These are phyloP conservation scores for Eucalyptus cloeziana DNA, from an alignment of 345 rosid genomes.

Conservation along the genomic window DNA sequence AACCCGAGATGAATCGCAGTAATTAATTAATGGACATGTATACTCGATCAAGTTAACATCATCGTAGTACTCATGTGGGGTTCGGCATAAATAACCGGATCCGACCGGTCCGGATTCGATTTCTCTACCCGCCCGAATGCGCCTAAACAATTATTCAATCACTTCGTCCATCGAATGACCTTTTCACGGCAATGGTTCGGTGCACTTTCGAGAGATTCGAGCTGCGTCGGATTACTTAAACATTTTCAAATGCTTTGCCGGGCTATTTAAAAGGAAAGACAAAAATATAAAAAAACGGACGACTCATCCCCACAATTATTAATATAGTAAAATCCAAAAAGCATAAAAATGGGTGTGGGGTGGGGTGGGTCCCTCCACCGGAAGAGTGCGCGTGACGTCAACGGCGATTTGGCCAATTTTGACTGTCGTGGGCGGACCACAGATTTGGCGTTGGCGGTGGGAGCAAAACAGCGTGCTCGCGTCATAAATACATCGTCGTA, in stretches of 20 bases:
- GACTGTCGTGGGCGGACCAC: neutral
- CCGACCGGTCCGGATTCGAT: neutral
- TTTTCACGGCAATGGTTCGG: neutral
- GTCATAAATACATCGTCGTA: neutral
- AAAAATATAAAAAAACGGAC: no score
- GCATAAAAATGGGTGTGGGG: neutral
- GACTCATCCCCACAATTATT: neutral
- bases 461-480: neutral
- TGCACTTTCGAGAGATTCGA: neutral
- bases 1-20: neutral
- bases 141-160: neutral
- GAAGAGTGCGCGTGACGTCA: neutral
- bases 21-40: neutral
- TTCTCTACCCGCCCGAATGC: neutral
- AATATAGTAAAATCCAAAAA: neutral
- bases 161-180: neutral
- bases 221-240: neutral
- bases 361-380: neutral
- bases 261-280: neutral
- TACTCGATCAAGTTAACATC: no score
- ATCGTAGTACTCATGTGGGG: rapidly evolving
- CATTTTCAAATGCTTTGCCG: neutral
- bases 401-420: neutral
- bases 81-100: neutral
- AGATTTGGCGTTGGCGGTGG: neutral